Conservation (phyloP, 2,329 filamentous ascomycete species). For the Leptographium lundbergii region DNA sequence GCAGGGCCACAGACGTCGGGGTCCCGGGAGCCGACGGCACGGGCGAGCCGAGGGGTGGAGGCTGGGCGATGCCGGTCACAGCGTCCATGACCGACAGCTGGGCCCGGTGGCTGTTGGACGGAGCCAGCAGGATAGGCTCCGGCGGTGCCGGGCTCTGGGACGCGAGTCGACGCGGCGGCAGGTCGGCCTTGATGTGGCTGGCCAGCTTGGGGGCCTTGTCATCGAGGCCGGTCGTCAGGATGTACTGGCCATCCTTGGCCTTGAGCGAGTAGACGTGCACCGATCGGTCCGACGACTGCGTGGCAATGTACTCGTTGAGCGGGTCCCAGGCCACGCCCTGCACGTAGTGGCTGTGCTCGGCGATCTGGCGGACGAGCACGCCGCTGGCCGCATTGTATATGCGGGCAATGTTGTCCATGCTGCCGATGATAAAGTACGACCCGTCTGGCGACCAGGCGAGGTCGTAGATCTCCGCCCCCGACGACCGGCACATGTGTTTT, state of each 20-base stretch:
- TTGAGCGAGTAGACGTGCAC: constrained; percentile 95
- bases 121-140: constrained; percentile 31
- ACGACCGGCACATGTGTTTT: constrained; percentile 95
- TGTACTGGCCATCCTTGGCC: constrained; percentile 93
- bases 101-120: constrained; percentile 37
- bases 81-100: constrained; percentile 46
- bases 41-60: constrained; percentile 50
- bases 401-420: constrained; percentile 96
- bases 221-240: constrained; percentile 45
- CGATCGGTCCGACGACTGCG: constrained; percentile 93
- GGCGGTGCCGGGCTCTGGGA: constrained; percentile 86
- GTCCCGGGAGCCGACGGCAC: constrained; percentile 86
- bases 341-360: constrained; percentile 95
- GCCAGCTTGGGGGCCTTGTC: constrained; percentile 68
- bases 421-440: constrained; percentile 90
- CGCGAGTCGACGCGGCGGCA: constrained; percentile 82
- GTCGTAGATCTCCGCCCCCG: constrained; percentile 94
- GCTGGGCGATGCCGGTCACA: constrained; percentile 30
- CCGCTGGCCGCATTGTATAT: constrained; percentile 80
- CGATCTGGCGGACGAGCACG: constrained; percentile 74
- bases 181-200: constrained; percentile 68
- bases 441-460: constrained; percentile 98
- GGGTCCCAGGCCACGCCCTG: constrained; percentile 98
- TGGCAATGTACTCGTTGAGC: constrained; percentile 93
- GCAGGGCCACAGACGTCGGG: constrained; percentile 74